Conservation (phyloP, 805 yeast genomes). For the Blastobotrys terrestris region DNA sequence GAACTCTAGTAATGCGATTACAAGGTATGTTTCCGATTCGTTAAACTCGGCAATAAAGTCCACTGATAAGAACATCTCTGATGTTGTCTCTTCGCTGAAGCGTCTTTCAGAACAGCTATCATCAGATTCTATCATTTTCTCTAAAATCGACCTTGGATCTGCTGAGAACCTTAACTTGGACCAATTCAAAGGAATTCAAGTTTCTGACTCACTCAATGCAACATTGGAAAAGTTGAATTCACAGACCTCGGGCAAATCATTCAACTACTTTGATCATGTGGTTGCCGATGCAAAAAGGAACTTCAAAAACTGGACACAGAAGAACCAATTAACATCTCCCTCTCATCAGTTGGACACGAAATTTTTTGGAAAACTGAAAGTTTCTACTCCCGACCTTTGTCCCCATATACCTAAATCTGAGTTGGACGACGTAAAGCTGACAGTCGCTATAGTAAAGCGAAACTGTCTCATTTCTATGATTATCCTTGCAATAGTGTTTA, state of each 20-base stretch:
- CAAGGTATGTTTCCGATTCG: neutral
- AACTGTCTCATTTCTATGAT: conserved; percentile 6
- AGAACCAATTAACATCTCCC: neutral
- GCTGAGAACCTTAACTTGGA: conserved; percentile 5
- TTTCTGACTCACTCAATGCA: conserved; percentile 5
- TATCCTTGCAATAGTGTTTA: conserved; percentile 9
- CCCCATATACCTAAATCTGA: neutral
- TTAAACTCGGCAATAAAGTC: conserved; percentile 3
- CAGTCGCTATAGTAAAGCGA: neutral
- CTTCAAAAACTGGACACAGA: neutral
- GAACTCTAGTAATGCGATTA: neutral
- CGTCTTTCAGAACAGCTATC: conserved; percentile 3
- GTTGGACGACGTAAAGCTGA: neutral
- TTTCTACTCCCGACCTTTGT: conserved; percentile 1
- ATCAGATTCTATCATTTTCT: conserved; percentile 2
- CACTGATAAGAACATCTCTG: conserved; percentile 8
- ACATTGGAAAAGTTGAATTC: conserved; percentile 1
- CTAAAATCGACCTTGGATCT: conserved; percentile 8
- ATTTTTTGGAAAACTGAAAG: conserved; percentile 5
- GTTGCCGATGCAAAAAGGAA: neutral
- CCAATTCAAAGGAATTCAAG: conserved; percentile 8
- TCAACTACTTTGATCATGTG: conserved; percentile 6
- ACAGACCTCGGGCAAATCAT: neutral
- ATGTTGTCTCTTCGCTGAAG: conserved; percentile 11
- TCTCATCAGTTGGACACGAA: conserved; percentile 1